These are phyloP conservation scores for Podila horticola DNA, from an alignment of 192 early-diverging fungal species.

Conservation along the genomic window DNA sequence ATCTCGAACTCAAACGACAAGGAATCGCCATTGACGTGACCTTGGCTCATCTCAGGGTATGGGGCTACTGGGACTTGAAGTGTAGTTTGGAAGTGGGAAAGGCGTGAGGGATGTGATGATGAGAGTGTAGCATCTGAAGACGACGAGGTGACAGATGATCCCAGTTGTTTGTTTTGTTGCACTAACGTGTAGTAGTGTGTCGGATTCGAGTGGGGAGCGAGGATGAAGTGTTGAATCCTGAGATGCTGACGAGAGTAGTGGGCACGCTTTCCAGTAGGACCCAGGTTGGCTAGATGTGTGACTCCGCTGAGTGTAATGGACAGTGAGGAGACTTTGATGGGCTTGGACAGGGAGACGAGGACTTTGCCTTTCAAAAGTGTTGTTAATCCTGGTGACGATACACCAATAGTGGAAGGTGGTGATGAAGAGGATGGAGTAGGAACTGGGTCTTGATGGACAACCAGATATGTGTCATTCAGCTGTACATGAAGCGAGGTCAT, in stretches of 20 bases:
- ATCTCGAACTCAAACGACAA: slow-evolving; percentile 24
- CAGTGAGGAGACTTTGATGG: slow-evolving; percentile 16
- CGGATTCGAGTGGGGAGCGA: slow-evolving; percentile 12
- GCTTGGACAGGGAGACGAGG: slow-evolving; percentile 14
- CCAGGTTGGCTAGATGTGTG: slow-evolving; percentile 1
- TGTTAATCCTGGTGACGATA: neutral
- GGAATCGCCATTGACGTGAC: neutral
- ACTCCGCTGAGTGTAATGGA: slow-evolving; percentile 8
- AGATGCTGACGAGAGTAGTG: slow-evolving; percentile 24
- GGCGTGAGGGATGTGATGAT: no score
- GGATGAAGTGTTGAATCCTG: slow-evolving; percentile 13
- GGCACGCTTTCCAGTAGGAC: neutral
- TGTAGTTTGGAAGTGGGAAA: no score
- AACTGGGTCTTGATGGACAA: neutral
- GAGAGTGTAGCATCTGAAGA: no score
- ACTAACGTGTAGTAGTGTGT: slow-evolving; percentile 4
- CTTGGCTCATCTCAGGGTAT: no score
- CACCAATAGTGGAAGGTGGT: neutral
- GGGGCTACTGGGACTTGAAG: no score
- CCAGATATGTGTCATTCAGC: neutral
- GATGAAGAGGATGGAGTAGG: neutral
- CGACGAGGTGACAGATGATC: no score
- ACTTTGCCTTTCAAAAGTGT: slow-evolving; percentile 9
- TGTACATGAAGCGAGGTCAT: neutral
- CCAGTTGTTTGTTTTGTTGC: neutral